Percentiles rank a stretch among this genome's conserved stretches.
Evolutionary conservation across 129 eudicot genomes (phyloP).

Genomic region (Ambrosia artemisiifolia): DNA sequence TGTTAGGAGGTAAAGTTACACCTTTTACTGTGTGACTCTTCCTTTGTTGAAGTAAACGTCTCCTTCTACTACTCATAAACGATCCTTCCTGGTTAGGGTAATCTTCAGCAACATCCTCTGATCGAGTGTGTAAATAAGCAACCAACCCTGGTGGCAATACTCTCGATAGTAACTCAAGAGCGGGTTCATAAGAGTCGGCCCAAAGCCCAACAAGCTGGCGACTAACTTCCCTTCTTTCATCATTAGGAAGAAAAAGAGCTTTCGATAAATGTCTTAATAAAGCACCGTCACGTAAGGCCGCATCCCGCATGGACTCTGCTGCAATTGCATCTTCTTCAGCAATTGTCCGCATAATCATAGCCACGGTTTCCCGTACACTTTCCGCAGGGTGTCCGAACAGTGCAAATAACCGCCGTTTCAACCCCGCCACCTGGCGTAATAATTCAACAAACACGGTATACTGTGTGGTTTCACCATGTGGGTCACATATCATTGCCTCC

Average conservation of each 20-base stretch:
- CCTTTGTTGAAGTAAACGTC: constrained; percentile 82
- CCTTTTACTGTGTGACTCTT: constrained; percentile 57
- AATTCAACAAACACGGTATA: constrained; percentile 86
- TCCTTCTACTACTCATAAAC: constrained; percentile 65
- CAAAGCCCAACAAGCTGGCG: constrained; percentile 97
- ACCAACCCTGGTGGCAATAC: constrained; percentile 99
- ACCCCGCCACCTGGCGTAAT: constrained; percentile 90
- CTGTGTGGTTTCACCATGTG: constrained; percentile 93
- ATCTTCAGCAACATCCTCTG: constrained; percentile 56
- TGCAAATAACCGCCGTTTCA: constrained; percentile 83
- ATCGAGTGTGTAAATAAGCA: constrained; percentile 86
- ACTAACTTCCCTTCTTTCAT: constrained; percentile 92
- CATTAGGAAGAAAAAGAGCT: constrained; percentile 79
- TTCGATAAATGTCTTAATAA: constrained; percentile 76
- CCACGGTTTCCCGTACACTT: constrained; percentile 92
- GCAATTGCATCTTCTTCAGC: constrained; percentile 99
- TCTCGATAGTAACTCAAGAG: constrained; percentile 80
- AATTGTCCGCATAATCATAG: constrained; percentile 94
- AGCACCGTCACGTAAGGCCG: constrained; percentile 99
- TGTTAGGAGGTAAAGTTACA: constrained; percentile 38
- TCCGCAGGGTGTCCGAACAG: constrained; percentile 97
- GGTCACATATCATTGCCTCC: constrained; percentile 97
- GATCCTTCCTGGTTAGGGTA: constrained; percentile 54
- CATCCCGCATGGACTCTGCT: constrained; percentile 98
- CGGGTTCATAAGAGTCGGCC: constrained; percentile 99